A percentile compares a stretch with the other conserved stretches of the same genome.
Evolutionary conservation across 257 asterid species (phyloP).

Genomic region (Solanum neorickii): DNA sequence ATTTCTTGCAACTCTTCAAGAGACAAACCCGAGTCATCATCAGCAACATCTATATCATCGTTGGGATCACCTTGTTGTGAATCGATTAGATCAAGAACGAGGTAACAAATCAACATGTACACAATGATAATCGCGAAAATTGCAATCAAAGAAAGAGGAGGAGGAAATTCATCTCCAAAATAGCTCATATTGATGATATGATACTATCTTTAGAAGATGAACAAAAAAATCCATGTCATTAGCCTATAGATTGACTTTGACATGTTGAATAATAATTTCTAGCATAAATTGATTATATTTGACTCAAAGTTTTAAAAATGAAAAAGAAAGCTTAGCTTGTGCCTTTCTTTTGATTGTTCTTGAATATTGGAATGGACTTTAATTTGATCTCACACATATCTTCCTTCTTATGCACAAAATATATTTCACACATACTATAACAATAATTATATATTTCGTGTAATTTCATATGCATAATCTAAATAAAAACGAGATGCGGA

Average conservation of each 20-base stretch:
- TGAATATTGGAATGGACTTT: not conserved
- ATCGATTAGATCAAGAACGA: conserved; percentile 28
- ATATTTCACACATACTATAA: too few species aligned
- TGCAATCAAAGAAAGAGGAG: conserved; percentile 33
- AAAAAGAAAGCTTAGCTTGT: not conserved
- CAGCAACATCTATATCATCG: not conserved
- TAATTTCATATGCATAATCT: too few species aligned
- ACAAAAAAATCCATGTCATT: not conserved
- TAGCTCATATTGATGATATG: conserved; percentile 2
- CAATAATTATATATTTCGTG: too few species aligned
- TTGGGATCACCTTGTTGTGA: not conserved
- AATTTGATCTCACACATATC: not conserved
- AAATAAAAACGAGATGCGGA: rapidly evolving
- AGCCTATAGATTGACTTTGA: not conserved
- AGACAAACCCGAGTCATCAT: conserved; percentile 18
- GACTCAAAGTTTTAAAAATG: not conserved
- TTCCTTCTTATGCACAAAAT: not conserved
- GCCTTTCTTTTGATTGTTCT: not conserved
- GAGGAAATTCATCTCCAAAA: conserved; percentile 30
- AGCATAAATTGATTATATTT: not conserved
- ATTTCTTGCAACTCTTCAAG: conserved; percentile 37
- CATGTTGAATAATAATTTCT: not conserved
- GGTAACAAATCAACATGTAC: conserved; percentile 33
- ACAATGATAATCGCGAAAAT: conserved; percentile 24
- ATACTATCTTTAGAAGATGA: not conserved